Conservation (phyloP, 768 basidiomycete species). For the Macrolepiota albuminosa region DNA sequence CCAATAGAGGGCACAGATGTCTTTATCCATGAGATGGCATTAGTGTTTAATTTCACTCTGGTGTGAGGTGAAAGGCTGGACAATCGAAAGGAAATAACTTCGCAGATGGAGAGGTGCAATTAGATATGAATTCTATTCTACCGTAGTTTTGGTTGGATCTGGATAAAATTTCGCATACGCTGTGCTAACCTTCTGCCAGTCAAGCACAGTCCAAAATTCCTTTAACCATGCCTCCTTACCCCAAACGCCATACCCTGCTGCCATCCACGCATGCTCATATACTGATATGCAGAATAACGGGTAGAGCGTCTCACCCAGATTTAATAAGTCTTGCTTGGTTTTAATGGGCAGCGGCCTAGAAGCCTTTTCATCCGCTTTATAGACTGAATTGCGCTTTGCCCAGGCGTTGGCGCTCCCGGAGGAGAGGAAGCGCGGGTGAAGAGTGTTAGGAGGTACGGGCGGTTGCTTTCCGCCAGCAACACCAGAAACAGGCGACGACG, state of each 20-base stretch:
- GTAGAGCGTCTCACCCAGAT: constrained; percentile 52
- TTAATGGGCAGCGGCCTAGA: constrained; percentile 2
- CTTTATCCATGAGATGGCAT: too few relatives aligned
- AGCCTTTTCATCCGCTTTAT: too few relatives aligned
- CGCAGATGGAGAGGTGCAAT: neutral
- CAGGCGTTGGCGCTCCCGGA: constrained; percentile 10
- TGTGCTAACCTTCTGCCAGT: constrained; percentile 64
- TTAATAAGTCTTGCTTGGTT: constrained; percentile 20
- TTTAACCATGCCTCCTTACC: constrained; percentile 84
- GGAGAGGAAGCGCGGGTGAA: constrained; percentile 24
- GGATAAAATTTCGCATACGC: constrained; percentile 20
- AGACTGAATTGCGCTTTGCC: neutral
- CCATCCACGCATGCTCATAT: constrained; percentile 85
- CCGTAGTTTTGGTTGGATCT: neutral
- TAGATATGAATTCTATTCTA: neutral
- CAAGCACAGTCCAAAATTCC: constrained; percentile 77
- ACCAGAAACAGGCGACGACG: constrained; percentile 42
- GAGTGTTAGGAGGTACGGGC: constrained; percentile 25
- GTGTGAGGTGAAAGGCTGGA: neutral
- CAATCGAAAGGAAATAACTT: neutral
- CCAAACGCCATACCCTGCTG: constrained; percentile 83
- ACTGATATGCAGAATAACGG: constrained; percentile 78
- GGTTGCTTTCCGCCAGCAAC: constrained; percentile 23
- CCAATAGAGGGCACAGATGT: neutral
- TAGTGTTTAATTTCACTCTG: neutral